Evolutionary conservation across 2,329 filamentous ascomycete species (phyloP).

Genomic region (Aspergillus neoniger): DNA sequence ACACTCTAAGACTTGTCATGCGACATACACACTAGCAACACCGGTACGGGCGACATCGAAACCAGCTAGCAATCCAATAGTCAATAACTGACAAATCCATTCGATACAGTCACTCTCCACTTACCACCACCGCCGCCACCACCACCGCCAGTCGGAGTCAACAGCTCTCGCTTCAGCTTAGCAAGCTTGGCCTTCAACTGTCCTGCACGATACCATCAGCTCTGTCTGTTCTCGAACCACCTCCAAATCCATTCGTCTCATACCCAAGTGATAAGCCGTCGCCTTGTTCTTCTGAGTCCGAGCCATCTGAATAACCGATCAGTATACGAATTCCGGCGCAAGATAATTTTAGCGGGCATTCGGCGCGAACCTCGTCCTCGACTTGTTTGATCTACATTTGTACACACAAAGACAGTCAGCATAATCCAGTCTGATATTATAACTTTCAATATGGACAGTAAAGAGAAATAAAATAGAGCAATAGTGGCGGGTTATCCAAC

Average conservation of each 20-base stretch:
- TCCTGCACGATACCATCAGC: constrained; percentile 44
- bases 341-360: constrained; percentile 1
- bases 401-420: constrained; percentile 33
- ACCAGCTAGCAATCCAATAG: constrained; percentile 56
- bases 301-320: constrained; percentile 68
- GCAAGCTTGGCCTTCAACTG: constrained; percentile 98
- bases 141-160: constrained; percentile 77
- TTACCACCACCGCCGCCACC: constrained; percentile 70
- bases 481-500: constrained; percentile 49
- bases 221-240: constrained; percentile 12
- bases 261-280: constrained; percentile 85
- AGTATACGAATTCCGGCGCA: constrained; percentile 12
- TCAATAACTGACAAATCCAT: constrained; percentile 10
- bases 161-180: constrained; percentile 93
- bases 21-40: constrained; percentile 78
- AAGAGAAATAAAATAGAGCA: neutral
- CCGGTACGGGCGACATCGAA: constrained; percentile 98
- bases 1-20: neutral
- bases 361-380: constrained; percentile 77
- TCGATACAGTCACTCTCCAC: constrained; percentile 15
- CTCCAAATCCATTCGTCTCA: constrained; percentile 14
- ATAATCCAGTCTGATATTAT: constrained; percentile 2
- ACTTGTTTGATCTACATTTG: constrained; percentile 83
- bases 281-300: constrained; percentile 97
- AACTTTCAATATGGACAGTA: neutral